A percentile compares a stretch with the other conserved stretches of the same genome.
Conservation (phyloP, 495 filamentous ascomycete genomes). For the Xylaria bambusicola region DNA sequence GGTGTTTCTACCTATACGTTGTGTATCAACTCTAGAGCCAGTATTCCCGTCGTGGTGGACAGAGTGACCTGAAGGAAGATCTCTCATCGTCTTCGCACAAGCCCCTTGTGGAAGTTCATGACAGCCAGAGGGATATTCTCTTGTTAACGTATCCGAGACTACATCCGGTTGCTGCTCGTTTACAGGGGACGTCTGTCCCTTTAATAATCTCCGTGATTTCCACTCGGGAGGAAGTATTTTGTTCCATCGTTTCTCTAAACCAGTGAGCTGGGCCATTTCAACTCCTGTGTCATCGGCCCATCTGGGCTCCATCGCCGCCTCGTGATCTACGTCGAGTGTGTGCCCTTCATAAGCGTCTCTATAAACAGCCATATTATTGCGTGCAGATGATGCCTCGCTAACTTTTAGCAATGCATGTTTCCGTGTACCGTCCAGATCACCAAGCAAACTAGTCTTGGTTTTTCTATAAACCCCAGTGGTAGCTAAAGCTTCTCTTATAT, state of each 20-base stretch:
- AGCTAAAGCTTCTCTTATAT: conserved; percentile 19
- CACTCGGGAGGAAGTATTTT: conserved; percentile 17
- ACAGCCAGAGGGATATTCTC: background rate
- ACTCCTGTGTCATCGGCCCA: background rate
- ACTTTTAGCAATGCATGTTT: background rate
- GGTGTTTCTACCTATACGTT: background rate
- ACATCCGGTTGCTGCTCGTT: background rate
- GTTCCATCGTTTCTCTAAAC: conserved; percentile 11
- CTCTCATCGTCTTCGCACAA: background rate
- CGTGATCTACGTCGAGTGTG: background rate
- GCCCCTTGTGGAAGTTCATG: background rate
- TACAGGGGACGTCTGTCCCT: background rate
- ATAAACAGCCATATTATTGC: background rate
- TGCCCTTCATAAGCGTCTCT: background rate
- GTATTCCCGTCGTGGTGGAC: background rate
- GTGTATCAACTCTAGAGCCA: background rate
- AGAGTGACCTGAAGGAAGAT: background rate
- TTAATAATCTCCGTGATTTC: background rate
- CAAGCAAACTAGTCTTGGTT: conserved; percentile 21
- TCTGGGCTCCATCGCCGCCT: background rate
- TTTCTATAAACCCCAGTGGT: conserved; percentile 29
- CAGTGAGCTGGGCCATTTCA: background rate
- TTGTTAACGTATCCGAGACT: conserved; percentile 9
- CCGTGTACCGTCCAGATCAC: conserved; percentile 5
- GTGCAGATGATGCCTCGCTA: background rate